These are phyloP conservation scores for Citrus hindsii DNA, from an alignment of 345 rosid species.

Conservation along the genomic window DNA sequence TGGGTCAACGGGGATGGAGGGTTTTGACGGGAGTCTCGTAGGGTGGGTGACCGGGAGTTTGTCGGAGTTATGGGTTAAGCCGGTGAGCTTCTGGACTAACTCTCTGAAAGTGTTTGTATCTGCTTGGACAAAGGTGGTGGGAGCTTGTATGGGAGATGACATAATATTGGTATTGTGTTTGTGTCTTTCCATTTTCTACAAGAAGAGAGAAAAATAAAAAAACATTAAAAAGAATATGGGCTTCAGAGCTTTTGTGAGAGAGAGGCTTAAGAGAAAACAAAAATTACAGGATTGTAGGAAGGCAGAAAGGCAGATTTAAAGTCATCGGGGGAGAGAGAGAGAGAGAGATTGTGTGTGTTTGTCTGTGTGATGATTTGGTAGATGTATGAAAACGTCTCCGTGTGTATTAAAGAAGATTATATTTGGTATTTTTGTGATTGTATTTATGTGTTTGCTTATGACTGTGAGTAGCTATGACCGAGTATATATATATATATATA, in stretches of 20 bases:
- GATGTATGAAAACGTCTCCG: background rate
- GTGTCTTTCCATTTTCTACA: constrained; percentile 18
- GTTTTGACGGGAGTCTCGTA: constrained; percentile 15
- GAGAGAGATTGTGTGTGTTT: no score
- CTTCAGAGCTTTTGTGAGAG: background rate
- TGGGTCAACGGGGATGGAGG: constrained; percentile 17
- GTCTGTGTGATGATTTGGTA: background rate
- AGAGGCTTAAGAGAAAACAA: background rate
- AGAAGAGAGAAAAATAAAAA: no score
- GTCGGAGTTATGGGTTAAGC: constrained; percentile 20
- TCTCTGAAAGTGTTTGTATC: constrained; percentile 42
- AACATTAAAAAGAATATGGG: background rate
- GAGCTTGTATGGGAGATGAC: constrained; percentile 17
- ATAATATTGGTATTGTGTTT: constrained; percentile 2
- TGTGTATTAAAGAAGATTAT: background rate
- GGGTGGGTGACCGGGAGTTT: constrained; percentile 22
- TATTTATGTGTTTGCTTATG: no score
- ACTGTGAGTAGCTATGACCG: no score
- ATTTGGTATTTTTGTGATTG: background rate
- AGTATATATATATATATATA: no score
- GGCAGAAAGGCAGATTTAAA: background rate
- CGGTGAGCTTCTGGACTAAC: constrained; percentile 48
- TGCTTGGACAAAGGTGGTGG: constrained; percentile 47
- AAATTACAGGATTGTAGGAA: background rate
- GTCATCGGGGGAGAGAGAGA: background rate